These are phyloP conservation scores for Lanmaoa rubissima DNA, from an alignment of 768 basidiomycete genomes.

Conservation along the genomic window DNA sequence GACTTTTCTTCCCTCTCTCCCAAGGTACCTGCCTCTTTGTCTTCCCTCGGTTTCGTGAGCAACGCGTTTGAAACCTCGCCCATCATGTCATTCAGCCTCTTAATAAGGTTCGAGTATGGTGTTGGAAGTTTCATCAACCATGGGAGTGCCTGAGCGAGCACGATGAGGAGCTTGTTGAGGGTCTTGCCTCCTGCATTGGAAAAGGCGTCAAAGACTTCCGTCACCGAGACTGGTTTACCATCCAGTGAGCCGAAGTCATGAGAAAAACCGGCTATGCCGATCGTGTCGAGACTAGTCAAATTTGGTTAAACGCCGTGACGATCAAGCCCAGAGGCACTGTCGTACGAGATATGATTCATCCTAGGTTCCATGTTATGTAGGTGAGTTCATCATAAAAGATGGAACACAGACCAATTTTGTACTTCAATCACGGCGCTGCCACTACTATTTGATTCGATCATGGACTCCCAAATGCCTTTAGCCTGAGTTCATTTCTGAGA, in stretches of 20 bases:
- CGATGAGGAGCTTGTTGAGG: constrained; percentile 11
- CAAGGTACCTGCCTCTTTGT: constrained; percentile 24
- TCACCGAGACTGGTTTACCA: constrained; percentile 31
- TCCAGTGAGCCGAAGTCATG: constrained; percentile 44
- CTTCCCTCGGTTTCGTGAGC: constrained; percentile 33
- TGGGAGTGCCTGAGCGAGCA: constrained; percentile 32
- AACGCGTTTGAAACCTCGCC: constrained; percentile 34
- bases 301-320: not conserved
- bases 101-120: constrained; percentile 19
- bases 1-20: constrained; percentile 35
- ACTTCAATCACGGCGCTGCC: constrained; percentile 43
- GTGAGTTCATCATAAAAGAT: not conserved
- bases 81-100: constrained; percentile 30
- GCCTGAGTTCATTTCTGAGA: constrained; percentile 12
- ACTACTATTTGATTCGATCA: constrained; percentile 22
- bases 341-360: constrained; percentile 48
- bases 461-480: constrained; percentile 33
- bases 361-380: constrained; percentile 10
- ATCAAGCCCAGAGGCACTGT: not conserved
- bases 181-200: constrained; percentile 3
- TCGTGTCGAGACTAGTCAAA: constrained; percentile 38
- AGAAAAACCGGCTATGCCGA: constrained; percentile 46
- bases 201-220: constrained; percentile 27
- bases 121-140: constrained; percentile 33
- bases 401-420: constrained; percentile 40